Conservation (phyloP, 2,329 filamentous ascomycete species). For the Akanthomyces muscarius region DNA sequence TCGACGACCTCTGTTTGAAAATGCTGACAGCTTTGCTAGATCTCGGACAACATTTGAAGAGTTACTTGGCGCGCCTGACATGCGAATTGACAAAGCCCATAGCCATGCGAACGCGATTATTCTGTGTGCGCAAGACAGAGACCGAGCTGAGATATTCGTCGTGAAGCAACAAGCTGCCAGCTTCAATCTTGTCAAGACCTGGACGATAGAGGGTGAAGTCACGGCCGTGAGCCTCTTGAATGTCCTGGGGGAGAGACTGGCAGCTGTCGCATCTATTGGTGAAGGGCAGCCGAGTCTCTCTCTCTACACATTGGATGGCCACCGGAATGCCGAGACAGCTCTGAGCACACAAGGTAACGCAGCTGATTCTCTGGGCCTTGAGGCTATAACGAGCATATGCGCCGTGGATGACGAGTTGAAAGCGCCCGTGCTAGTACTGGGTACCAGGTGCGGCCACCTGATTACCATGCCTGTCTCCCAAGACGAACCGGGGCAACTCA, state of each 20-base stretch:
- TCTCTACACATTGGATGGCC: constrained; percentile 10
- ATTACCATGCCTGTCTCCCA: constrained; percentile 34
- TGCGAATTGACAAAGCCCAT: constrained; percentile 40
- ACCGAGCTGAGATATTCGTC: not conserved
- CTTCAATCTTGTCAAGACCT: not conserved
- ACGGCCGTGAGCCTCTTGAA: constrained; percentile 9
- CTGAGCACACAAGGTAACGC: not conserved
- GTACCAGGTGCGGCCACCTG: constrained; percentile 51
- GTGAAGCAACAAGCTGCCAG: not conserved
- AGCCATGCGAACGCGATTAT: constrained; percentile 37
- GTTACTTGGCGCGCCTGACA: constrained; percentile 26
- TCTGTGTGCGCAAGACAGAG: constrained; percentile 36
- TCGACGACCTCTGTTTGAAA: not conserved
- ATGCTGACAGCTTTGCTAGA: constrained; percentile 18
- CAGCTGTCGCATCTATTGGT: not conserved
- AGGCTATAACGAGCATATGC: constrained; percentile 46
- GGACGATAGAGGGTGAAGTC: constrained; percentile 8
- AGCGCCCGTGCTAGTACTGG: constrained; percentile 36
- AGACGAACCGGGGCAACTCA: constrained; percentile 22
- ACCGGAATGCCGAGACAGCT: not conserved
- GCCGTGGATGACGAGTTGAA: constrained; percentile 27
- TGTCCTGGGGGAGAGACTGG: not conserved
- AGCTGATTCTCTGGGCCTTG: constrained; percentile 22
- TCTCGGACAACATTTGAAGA: constrained; percentile 31
- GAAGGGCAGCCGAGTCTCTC: constrained; percentile 2